Conservation (phyloP, 768 basidiomycete species). For the Plicaturopsis crispa region DNA sequence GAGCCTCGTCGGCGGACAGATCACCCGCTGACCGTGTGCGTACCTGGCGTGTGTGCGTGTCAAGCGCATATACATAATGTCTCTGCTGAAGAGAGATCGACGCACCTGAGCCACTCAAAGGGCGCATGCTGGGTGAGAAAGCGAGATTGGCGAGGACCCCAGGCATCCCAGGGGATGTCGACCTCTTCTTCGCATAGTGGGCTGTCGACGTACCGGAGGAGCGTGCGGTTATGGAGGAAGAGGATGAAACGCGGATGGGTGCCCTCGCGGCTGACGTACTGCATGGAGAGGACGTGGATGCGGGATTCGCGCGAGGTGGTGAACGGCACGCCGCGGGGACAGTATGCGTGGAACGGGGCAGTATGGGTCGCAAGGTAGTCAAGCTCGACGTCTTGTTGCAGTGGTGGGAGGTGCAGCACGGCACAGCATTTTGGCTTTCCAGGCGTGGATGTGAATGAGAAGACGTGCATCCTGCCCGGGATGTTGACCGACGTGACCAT, state of each 20-base stretch:
- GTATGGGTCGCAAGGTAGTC: conserved; percentile 22
- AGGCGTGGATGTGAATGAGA: conserved; percentile 22
- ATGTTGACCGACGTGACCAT: conserved; percentile 27
- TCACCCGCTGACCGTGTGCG: conserved; percentile 34
- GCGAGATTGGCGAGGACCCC: conserved; percentile 29
- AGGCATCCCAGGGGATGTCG: conserved; percentile 25
- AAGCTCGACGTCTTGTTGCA: conserved; percentile 7
- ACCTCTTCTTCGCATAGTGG: too few species aligned
- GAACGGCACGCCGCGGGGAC: conserved; percentile 17
- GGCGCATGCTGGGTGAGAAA: conserved; percentile 17
- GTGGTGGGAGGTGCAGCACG: conserved; percentile 9
- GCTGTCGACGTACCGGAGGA: conserved; percentile 13
- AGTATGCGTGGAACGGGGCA: conserved; percentile 21
- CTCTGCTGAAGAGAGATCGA: too few species aligned
- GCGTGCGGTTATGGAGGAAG: conserved; percentile 23
- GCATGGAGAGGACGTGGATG: conserved; percentile 15
- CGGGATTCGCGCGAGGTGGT: conserved; percentile 17
- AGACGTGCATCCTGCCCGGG: conserved; percentile 35
- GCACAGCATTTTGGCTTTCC: conserved; percentile 13
- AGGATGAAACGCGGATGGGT: conserved; percentile 18
- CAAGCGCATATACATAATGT: neutral
- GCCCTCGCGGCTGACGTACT: conserved; percentile 13
- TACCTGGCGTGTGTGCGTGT: conserved; percentile 20
- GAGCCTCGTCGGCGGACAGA: conserved; percentile 16
- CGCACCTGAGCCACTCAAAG: conserved; percentile 35